A percentile compares a stretch with the other conserved stretches of the same genome.
phyloP scores from a whole-genome alignment of 106 monocot genomes.

The Allium sativum region DNA sequence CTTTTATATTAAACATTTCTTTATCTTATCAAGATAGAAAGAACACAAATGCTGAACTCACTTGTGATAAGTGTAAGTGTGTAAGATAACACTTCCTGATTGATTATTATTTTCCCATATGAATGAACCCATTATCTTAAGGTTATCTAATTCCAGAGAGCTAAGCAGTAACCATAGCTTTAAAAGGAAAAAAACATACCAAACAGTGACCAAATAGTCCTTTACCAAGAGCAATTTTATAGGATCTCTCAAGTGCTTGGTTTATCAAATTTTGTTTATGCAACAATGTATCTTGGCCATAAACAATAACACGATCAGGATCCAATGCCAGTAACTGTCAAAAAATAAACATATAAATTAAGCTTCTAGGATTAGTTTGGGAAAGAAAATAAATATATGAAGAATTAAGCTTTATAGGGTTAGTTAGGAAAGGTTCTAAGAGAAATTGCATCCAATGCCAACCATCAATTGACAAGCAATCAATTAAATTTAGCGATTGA shows the following conservation, averaged over 20 bases:
- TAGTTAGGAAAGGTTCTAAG: no score
- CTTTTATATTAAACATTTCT: no score
- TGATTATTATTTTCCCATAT: no score
- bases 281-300: slow-evolving; percentile 39
- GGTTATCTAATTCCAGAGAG: no score
- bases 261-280: slow-evolving; percentile 61
- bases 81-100: not conserved
- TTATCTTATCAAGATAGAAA: not conserved
- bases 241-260: slow-evolving; percentile 56
- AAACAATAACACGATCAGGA: slow-evolving; percentile 43
- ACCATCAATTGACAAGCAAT: no score
- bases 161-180: not conserved
- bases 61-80: not conserved
- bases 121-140: no score
- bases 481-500: no score
- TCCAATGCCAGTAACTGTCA: slow-evolving; percentile 68
- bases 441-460: no score
- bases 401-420: no score
- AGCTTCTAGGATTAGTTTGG: no score
- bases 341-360: not conserved
- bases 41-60: not conserved
- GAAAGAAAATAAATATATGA: no score
- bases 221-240: slow-evolving; percentile 57
- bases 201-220: slow-evolving; percentile 73
- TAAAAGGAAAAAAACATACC: slow-evolving; percentile 25